phyloP scores from a whole-genome alignment of 1,284 basidiomycete species.

The Ustilago vetiveriae region DNA sequence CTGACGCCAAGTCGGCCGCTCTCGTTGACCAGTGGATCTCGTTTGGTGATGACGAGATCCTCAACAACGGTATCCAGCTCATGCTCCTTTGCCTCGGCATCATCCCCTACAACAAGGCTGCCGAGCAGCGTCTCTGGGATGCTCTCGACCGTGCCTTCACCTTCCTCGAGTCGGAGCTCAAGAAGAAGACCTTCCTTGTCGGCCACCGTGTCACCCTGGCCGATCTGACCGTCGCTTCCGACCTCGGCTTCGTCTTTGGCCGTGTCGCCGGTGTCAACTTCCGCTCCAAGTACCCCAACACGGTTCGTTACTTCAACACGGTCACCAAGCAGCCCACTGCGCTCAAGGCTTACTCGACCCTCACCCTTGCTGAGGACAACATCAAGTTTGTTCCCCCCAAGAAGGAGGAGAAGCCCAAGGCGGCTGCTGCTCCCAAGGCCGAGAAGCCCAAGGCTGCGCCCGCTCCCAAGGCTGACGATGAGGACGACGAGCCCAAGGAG shows the following conservation, averaged over 20 bases:
- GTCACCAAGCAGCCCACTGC: slow-evolving; percentile 76
- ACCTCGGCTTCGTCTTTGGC: slow-evolving; percentile 44
- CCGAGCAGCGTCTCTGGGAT: slow-evolving; percentile 72
- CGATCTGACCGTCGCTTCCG: slow-evolving; percentile 78
- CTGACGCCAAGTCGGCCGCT: slow-evolving; percentile 71
- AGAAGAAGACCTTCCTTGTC: slow-evolving; percentile 86
- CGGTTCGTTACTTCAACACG: slow-evolving; percentile 77
- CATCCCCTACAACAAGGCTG: slow-evolving; percentile 68
- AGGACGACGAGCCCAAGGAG: slow-evolving; percentile 71
- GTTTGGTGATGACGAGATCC: slow-evolving; percentile 73
- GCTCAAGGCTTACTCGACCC: slow-evolving; percentile 66
- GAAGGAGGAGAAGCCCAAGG: slow-evolving; percentile 69
- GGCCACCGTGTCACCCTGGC: slow-evolving; percentile 93
- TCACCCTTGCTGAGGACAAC: slow-evolving; percentile 77
- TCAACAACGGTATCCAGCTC: slow-evolving; percentile 59
- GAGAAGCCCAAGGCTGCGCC: slow-evolving; percentile 68
- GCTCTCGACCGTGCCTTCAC: slow-evolving; percentile 71
- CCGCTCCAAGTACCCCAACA: slow-evolving; percentile 72
- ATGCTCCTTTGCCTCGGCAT: slow-evolving; percentile 35
- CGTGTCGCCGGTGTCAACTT: slow-evolving; percentile 52
- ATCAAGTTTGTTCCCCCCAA: slow-evolving; percentile 78
- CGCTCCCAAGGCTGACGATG: slow-evolving; percentile 75
- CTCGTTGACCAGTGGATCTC: slow-evolving; percentile 77
- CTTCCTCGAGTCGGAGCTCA: slow-evolving; percentile 79
- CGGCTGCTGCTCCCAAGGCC: slow-evolving; percentile 68